Percentiles rank a stretch among this genome's conserved stretches.
Conservation (phyloP, 352 stramenopile species). For the Pythium grandisporangium region DNA sequence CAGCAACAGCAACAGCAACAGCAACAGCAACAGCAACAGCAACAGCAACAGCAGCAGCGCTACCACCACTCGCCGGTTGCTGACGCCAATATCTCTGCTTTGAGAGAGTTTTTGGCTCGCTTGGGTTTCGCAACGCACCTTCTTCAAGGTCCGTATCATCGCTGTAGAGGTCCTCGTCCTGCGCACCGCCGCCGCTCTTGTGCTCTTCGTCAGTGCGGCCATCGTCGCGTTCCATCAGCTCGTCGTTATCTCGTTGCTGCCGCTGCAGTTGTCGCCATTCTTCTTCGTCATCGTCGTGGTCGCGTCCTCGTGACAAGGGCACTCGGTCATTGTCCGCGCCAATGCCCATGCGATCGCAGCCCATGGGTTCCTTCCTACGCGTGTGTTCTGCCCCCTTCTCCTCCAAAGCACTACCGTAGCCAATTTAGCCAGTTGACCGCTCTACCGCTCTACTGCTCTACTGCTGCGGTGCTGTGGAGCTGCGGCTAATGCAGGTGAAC, state of each 20-base stretch:
- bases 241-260: slow-evolving; percentile 11
- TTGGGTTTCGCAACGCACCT: slow-evolving; percentile 17
- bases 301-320: not conserved
- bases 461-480: no score
- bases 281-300: not conserved
- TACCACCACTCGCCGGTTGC: no score
- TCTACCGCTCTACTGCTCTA: no score
- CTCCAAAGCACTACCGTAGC: no score
- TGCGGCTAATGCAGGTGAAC: no score
- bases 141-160: slow-evolving; percentile 77
- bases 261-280: slow-evolving; percentile 6
- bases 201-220: not conserved
- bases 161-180: slow-evolving; percentile 10
- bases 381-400: no score
- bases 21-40: no score
- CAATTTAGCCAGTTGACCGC: no score
- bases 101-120: not conserved
- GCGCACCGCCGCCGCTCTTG: not conserved
- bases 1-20: not conserved
- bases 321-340: slow-evolving; percentile 12
- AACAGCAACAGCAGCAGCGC: no score
- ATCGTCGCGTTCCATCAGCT: not conserved
- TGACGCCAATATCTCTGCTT: not conserved
- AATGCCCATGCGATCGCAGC: slow-evolving; percentile 40
- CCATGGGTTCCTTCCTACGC: slow-evolving; percentile 22